phyloP scores from a whole-genome alignment of 495 filamentous ascomycete genomes.

The Hypomontagnella submonticulosa region DNA sequence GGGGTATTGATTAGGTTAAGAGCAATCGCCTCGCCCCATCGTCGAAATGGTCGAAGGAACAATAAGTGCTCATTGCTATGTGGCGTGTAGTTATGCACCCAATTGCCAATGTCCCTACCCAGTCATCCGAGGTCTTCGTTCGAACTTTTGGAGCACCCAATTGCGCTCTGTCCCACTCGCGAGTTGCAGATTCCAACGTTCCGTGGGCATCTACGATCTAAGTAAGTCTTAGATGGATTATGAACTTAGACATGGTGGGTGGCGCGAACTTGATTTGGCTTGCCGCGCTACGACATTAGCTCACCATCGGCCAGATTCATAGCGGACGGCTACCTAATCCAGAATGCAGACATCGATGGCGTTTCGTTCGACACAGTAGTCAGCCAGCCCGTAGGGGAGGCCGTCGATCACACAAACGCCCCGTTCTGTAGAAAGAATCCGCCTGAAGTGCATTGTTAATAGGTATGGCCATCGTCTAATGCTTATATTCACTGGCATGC shows the following conservation, averaged over 20 bases:
- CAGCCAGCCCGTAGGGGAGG: conserved; percentile 36
- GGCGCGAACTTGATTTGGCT: conserved; percentile 30
- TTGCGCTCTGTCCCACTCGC: background rate
- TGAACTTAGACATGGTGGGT: conserved; percentile 21
- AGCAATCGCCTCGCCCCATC: conserved; percentile 23
- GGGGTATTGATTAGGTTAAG: conserved; percentile 26
- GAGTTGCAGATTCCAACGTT: background rate
- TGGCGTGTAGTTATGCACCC: conserved; percentile 13
- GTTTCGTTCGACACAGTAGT: conserved; percentile 30
- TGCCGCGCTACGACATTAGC: conserved; percentile 32
- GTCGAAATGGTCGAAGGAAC: conserved; percentile 24
- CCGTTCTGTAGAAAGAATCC: conserved; percentile 5
- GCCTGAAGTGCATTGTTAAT: background rate
- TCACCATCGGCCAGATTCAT: conserved; percentile 28
- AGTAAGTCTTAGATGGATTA: conserved; percentile 4
- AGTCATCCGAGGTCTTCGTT: background rate
- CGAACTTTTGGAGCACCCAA: conserved; percentile 6
- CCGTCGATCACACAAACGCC: conserved; percentile 40
- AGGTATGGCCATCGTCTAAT: background rate
- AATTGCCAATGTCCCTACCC: conserved; percentile 3
- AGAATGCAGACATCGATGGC: conserved; percentile 32
- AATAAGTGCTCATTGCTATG: conserved; percentile 2
- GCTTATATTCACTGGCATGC: background rate
- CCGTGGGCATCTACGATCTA: background rate
- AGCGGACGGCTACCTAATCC: conserved; percentile 31